phyloP scores from a whole-genome alignment of 306 rosid genomes.

The Coriaria nepalensis region DNA sequence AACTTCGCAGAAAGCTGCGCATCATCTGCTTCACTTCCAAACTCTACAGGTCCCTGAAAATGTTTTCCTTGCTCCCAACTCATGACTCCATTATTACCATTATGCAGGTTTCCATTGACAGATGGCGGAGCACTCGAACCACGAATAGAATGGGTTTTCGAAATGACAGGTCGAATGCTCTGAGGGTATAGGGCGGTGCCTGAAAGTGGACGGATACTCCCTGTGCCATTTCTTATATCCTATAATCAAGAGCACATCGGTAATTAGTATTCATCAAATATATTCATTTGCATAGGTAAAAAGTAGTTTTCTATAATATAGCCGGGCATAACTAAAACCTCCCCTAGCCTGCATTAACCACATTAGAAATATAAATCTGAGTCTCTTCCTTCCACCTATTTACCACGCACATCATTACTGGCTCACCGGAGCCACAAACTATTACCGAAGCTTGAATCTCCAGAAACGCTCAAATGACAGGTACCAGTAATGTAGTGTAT shows the following conservation, averaged over 20 bases:
- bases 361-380: no score
- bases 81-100: conserved; percentile 29
- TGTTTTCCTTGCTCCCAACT: conserved; percentile 27
- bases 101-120: conserved; percentile 29
- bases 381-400: no score
- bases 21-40: conserved; percentile 36
- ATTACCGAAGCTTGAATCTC: no score
- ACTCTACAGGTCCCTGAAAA: conserved; percentile 20
- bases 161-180: conserved; percentile 50
- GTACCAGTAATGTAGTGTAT: no score
- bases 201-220: conserved; percentile 57
- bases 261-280: not conserved
- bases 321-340: no score
- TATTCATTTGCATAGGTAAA: not conserved
- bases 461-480: no score
- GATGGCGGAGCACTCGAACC: conserved; percentile 30
- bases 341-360: no score
- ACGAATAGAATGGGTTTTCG: conserved; percentile 46
- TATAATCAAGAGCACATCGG: conserved; percentile 21
- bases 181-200: conserved; percentile 85
- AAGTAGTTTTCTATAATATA: not conserved
- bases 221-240: conserved; percentile 80
- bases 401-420: no score
- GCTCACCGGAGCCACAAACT: no score
- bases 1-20: conserved; percentile 43